A percentile compares a stretch with the other conserved stretches of the same genome.
Conservation (phyloP, 495 filamentous ascomycete genomes). For the Cairneyella variabilis region DNA sequence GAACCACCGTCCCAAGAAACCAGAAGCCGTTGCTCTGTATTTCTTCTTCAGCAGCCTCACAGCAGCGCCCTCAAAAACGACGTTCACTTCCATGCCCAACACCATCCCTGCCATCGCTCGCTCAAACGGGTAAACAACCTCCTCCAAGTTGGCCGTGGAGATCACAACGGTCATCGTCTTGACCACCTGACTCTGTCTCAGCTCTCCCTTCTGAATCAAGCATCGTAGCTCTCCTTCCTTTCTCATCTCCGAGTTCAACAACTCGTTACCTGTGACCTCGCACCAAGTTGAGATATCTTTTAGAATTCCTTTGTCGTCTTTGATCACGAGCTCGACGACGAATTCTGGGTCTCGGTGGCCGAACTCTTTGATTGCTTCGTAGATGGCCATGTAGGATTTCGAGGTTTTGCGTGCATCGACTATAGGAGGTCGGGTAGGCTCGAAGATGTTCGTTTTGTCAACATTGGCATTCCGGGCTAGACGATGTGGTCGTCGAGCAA, state of each 20-base stretch:
- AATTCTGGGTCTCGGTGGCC: background rate
- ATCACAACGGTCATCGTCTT: constrained; percentile 2
- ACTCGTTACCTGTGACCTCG: background rate
- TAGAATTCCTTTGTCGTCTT: constrained; percentile 4
- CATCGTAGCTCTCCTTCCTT: background rate
- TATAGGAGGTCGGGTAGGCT: background rate
- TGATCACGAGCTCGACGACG: background rate
- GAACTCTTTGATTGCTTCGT: background rate
- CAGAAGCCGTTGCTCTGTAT: background rate
- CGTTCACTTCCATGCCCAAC: constrained; percentile 7
- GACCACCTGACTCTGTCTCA: background rate
- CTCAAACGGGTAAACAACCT: background rate
- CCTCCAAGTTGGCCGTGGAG: constrained; percentile 1
- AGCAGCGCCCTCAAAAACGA: background rate
- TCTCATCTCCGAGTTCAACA: background rate
- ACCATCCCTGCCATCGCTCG: background rate
- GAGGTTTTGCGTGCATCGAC: background rate
- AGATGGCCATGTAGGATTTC: background rate
- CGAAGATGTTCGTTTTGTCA: background rate
- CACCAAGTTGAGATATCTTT: constrained; percentile 7
- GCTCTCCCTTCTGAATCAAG: constrained; percentile 2
- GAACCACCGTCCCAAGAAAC: background rate
- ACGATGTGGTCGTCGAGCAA: too few species aligned
- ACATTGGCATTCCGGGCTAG: too few species aligned
- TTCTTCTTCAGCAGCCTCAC: background rate